Evolutionary conservation across 768 basidiomycete genomes (phyloP), one percentile per base, ranked within the genome.

Genomic region (Hebeloma cylindrosporum): DNA sequence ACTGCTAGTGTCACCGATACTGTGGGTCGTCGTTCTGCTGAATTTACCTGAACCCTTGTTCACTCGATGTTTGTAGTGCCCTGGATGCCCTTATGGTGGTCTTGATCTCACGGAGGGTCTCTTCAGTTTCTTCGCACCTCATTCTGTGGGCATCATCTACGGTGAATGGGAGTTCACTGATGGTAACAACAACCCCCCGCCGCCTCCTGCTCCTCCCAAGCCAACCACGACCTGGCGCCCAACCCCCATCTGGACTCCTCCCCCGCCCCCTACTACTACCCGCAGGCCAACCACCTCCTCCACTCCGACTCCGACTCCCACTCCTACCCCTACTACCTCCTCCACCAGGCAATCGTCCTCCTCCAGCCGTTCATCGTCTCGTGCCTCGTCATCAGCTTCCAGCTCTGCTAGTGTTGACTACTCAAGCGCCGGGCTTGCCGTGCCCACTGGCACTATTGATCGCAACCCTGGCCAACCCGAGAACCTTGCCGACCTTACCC

Each of bases 61-160:
- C 22, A 40, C 30, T 31, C 51, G 1, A 5, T 20, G 25, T 13
- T 26, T 9, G 23, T 26, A 56, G 54, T 56, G 54, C 38, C 54
- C 54, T 42, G 54, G 54, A 14, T 91, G 88, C 59, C 78, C 79
- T 18, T 73, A 60, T 25, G 75, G 72, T 20, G 87, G 78, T 30
- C 74, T 90, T 20, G 89, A 92, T 66, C 68, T 90, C 43, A 81
- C 82, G 20, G 56, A 64, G 10, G 80, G 82, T 40, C 72, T 91
- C 35, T 91, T 92, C 65, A 45, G 64, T 21, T 77, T 67, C 71
- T 87, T 91, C 56, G 78, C 75, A 3, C 7, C 54, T 14, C 54
- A 69, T 34, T 56, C 56, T 28, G 60, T 30, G 2, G 88, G 88
- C 31, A 75, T 84, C 4, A 54, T 90, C 39, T 74, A 74, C 50